phyloP scores from a whole-genome alignment of 805 yeast species.

The Zygosaccharomyces bailii region DNA sequence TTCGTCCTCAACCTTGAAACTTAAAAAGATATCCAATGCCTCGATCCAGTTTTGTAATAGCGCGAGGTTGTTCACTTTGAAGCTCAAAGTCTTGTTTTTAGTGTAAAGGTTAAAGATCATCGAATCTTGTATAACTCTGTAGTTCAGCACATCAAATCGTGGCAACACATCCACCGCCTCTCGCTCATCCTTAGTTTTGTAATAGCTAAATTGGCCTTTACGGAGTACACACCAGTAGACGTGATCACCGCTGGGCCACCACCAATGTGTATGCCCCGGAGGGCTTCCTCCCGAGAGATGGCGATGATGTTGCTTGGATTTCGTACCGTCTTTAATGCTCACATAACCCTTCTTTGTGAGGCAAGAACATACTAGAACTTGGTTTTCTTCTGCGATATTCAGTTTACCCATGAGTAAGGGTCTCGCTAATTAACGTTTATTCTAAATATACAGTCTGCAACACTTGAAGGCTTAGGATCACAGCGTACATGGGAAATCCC shows the following conservation, averaged over 20 bases:
- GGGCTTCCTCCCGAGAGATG: constrained; percentile 1
- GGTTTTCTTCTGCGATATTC: constrained; percentile 1
- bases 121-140: constrained; percentile 13
- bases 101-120: constrained; percentile 19
- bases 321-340: not conserved
- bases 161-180: constrained; percentile 25
- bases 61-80: constrained; percentile 11
- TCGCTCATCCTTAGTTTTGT: constrained; percentile 24
- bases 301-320: not conserved
- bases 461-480: not conserved
- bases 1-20: not conserved
- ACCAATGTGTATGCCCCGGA: constrained; percentile 3
- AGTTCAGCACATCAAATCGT: constrained; percentile 15
- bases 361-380: not conserved
- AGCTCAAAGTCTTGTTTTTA: constrained; percentile 16
- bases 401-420: constrained; percentile 1
- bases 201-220: constrained; percentile 25
- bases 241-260: constrained; percentile 9
- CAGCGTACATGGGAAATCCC: not conserved
- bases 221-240: constrained; percentile 27
- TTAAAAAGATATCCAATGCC: constrained; percentile 18
- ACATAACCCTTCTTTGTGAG: constrained; percentile 3
- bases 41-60: constrained; percentile 13
- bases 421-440: not conserved
- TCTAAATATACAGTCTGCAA: constrained; percentile 1